Conservation (phyloP, 2,329 filamentous ascomycete species). For the Neonectria neomacrospora region DNA sequence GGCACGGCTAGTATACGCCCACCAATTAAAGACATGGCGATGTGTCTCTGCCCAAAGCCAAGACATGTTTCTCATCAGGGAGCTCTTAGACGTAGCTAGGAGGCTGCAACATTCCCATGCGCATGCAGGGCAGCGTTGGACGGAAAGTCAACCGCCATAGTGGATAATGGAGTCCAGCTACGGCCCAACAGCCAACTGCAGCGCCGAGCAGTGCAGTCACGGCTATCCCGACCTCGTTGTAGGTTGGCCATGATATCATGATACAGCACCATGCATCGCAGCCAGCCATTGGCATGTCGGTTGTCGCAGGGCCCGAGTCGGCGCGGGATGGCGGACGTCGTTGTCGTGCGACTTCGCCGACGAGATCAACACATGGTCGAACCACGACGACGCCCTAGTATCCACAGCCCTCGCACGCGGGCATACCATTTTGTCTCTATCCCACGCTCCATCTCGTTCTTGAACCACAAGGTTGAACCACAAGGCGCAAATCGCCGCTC, state of each 20-base stretch:
- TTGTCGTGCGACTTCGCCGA: slow-evolving; percentile 44
- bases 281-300: slow-evolving; percentile 31
- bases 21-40: slow-evolving; percentile 8
- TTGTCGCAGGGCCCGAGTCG: slow-evolving; percentile 27
- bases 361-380: slow-evolving; percentile 43
- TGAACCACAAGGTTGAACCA: slow-evolving; percentile 21
- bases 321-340: slow-evolving; percentile 29
- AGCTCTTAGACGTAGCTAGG: slow-evolving; percentile 3
- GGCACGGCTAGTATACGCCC: neutral
- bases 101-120: slow-evolving; percentile 10
- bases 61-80: slow-evolving; percentile 9
- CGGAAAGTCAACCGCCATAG: slow-evolving; percentile 12
- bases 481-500: slow-evolving; percentile 27
- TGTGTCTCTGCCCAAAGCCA: slow-evolving; percentile 27
- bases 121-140: slow-evolving; percentile 9
- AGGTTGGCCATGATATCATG: slow-evolving; percentile 48
- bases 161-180: neutral
- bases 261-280: slow-evolving; percentile 39
- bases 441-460: slow-evolving; percentile 18
- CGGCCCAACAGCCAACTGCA: slow-evolving; percentile 8
- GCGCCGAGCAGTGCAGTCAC: slow-evolving; percentile 7
- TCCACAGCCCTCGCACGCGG: slow-evolving; percentile 34
- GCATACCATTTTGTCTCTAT: slow-evolving; percentile 24
- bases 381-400: slow-evolving; percentile 36
- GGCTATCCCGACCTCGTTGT: slow-evolving; percentile 7